phyloP scores from a whole-genome alignment of 495 filamentous ascomycete genomes.

The Usnea hakonensis region DNA sequence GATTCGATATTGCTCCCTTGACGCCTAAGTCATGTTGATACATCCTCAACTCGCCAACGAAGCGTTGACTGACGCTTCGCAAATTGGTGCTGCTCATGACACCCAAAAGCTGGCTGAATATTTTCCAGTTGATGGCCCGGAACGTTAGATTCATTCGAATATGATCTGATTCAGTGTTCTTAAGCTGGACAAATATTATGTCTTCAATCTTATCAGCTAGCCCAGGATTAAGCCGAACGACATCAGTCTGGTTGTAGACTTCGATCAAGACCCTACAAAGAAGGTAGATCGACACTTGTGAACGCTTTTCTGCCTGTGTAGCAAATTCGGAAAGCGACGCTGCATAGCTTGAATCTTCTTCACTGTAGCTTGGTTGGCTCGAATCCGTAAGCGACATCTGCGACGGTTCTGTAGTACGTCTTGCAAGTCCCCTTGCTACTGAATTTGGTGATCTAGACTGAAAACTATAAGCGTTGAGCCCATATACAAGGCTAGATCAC shows the following conservation, averaged over 20 bases:
- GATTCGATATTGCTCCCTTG: constrained; percentile 50
- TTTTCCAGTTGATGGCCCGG: constrained; percentile 86
- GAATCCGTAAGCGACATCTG: constrained; percentile 31
- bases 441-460: constrained; percentile 16
- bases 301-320: constrained; percentile 71
- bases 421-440: constrained; percentile 24
- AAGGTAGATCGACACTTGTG: constrained; percentile 87
- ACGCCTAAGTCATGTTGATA: constrained; percentile 61
- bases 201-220: constrained; percentile 87
- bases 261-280: constrained; percentile 90
- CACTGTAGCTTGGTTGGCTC: constrained; percentile 16
- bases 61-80: constrained; percentile 70
- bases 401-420: constrained; percentile 49
- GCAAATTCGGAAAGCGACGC: constrained; percentile 51
- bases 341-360: background rate
- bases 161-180: constrained; percentile 69
- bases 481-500: constrained; percentile 14
- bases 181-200: constrained; percentile 89
- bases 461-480: background rate
- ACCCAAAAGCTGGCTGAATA: constrained; percentile 83
- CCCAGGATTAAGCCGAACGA: constrained; percentile 72
- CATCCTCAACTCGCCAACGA: constrained; percentile 68
- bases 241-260: constrained; percentile 80
- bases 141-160: constrained; percentile 69
- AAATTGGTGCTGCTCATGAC: constrained; percentile 94